phyloP scores from a whole-genome alignment of 345 rosid species.

The Lepidium aucheri region DNA sequence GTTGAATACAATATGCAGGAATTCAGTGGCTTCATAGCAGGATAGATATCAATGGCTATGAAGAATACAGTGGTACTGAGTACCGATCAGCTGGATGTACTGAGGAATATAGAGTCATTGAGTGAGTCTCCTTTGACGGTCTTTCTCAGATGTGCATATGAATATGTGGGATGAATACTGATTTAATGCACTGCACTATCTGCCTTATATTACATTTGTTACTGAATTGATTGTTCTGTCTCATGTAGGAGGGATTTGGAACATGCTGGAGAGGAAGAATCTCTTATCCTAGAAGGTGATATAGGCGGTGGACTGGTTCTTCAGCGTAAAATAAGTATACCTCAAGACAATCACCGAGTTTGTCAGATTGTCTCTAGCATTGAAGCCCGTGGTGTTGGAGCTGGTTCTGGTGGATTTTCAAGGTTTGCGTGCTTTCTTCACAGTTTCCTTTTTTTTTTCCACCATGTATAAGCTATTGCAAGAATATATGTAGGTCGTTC shows the following conservation, averaged over 20 bases:
- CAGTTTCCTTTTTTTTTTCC: background rate
- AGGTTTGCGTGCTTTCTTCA: conserved; percentile 38
- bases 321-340: conserved; percentile 43
- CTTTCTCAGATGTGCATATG: background rate
- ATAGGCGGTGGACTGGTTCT: conserved; percentile 77
- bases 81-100: conserved; percentile 90
- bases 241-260: conserved; percentile 57
- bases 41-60: conserved; percentile 70
- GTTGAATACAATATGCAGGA: conserved; percentile 36
- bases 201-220: background rate
- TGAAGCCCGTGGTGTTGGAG: conserved; percentile 67
- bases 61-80: conserved; percentile 79
- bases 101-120: conserved; percentile 63
- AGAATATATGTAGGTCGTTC: background rate
- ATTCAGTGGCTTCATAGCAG: conserved; percentile 88
- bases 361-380: conserved; percentile 56
- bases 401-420: conserved; percentile 93
- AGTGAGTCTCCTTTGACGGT: conserved; percentile 36
- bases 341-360: conserved; percentile 37
- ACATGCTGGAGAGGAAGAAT: conserved; percentile 75
- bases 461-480: background rate
- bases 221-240: conserved; percentile 6
- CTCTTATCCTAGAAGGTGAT: conserved; percentile 59
- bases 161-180: background rate
- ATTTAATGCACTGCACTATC: background rate